Percentiles rank a stretch among this genome's conserved stretches.
These are phyloP conservation scores for Rhizophora mangle DNA, from an alignment of 345 rosid genomes.

Conservation along the genomic window DNA sequence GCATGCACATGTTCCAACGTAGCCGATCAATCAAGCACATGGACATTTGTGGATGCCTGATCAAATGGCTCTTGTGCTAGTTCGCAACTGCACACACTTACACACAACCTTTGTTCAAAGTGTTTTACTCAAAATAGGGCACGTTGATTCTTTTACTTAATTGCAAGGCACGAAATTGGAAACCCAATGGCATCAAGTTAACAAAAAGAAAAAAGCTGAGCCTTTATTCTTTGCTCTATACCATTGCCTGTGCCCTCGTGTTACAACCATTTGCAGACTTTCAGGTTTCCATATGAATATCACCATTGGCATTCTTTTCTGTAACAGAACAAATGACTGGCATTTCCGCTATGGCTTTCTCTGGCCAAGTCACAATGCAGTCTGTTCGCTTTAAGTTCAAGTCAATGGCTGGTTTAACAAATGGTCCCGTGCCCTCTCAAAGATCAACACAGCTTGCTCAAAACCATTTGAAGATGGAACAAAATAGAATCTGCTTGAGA, in stretches of 20 bases:
- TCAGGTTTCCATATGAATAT: background rate
- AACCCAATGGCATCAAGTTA: background rate
- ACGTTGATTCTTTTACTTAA: conserved; percentile 28
- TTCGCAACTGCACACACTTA: no score
- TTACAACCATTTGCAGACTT: background rate
- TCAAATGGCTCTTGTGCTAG: no score
- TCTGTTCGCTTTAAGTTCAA: conserved; percentile 15
- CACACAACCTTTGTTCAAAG: no score
- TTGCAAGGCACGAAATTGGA: conserved; percentile 14
- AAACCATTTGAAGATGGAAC: conserved; percentile 10
- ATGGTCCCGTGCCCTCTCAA: conserved; percentile 9
- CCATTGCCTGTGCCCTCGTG: conserved; percentile 4
- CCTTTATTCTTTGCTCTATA: conserved; percentile 36
- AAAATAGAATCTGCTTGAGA: conserved; percentile 1
- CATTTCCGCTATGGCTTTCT: conserved; percentile 17
- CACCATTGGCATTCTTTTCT: no score
- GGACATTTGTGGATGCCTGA: no score
- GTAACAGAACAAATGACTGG: no score
- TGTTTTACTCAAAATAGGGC: no score
- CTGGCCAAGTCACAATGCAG: conserved; percentile 21
- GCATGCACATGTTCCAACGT: no score
- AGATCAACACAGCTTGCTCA: conserved; percentile 11
- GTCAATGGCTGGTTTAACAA: background rate
- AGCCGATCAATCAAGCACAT: no score
- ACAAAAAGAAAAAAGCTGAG: background rate